Conservation (phyloP, 1,284 basidiomycete genomes). For the Porogramme epimiltina region DNA sequence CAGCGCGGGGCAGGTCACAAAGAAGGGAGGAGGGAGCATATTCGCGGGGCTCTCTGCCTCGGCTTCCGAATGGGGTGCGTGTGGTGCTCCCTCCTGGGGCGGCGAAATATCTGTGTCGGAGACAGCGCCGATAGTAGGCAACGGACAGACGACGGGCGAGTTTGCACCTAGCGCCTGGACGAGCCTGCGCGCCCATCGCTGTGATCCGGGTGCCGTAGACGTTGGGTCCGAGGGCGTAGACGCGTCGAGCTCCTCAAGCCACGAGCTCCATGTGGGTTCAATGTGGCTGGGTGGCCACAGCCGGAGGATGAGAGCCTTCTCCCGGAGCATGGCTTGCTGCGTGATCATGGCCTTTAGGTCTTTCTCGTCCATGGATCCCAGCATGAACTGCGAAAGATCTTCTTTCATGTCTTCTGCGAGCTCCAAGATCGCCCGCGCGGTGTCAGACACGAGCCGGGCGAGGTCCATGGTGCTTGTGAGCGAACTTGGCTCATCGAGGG, state of each 20-base stretch:
- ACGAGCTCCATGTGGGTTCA: conserved; percentile 40
- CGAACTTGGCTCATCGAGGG: conserved; percentile 37
- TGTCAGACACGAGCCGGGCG: conserved; percentile 45
- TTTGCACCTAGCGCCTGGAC: conserved; percentile 48
- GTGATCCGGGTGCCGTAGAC: background rate
- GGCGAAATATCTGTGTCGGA: too few species aligned
- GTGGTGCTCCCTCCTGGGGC: too few species aligned
- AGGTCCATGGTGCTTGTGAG: conserved; percentile 29
- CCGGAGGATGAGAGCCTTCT: conserved; percentile 51
- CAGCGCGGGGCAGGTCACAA: conserved; percentile 55
- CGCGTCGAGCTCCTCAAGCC: conserved; percentile 35
- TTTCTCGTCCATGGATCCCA: conserved; percentile 62
- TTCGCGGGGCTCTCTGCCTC: conserved; percentile 31
- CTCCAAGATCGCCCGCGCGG: conserved; percentile 46
- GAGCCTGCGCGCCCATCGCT: conserved; percentile 48
- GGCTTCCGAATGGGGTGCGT: conserved; percentile 6
- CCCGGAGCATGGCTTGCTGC: conserved; percentile 52
- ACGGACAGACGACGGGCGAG: conserved; percentile 46
- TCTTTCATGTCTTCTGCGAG: conserved; percentile 62
- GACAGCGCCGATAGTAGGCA: conserved; percentile 30
- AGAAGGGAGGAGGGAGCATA: conserved; percentile 59
- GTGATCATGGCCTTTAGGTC: conserved; percentile 54
- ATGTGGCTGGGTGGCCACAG: conserved; percentile 48
- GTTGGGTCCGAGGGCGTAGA: conserved; percentile 11
- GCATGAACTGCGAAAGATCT: conserved; percentile 61